phyloP scores from a whole-genome alignment of 225 moss, liverwort and hornwort species.

The Bryoerythrophyllum caledonicum region DNA sequence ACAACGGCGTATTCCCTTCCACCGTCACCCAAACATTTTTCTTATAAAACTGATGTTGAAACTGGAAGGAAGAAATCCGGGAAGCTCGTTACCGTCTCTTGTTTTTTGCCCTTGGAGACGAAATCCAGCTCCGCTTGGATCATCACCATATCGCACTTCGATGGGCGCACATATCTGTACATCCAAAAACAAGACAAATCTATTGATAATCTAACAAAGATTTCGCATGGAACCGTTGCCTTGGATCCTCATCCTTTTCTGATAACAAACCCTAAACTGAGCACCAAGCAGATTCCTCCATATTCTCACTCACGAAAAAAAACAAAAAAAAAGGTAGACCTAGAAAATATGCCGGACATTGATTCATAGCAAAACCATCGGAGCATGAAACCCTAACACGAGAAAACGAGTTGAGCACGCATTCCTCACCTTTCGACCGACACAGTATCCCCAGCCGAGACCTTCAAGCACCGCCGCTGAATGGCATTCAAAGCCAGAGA shows the following conservation, averaged over 20 bases:
- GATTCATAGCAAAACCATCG: no score
- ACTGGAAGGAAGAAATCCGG: not conserved
- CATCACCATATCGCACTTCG: conserved; percentile 56
- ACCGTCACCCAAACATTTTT: not conserved
- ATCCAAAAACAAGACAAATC: conserved; percentile 8
- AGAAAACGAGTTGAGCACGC: not conserved
- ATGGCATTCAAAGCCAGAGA: conserved; percentile 68
- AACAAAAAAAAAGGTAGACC: no score
- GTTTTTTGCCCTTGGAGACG: conserved; percentile 53
- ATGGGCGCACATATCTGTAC: conserved; percentile 61
- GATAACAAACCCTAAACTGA: no score
- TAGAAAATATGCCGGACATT: no score
- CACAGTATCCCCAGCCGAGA: conserved; percentile 62
- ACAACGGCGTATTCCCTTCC: not conserved
- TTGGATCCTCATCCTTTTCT: not conserved
- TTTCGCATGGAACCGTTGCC: not conserved
- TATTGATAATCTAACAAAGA: not conserved
- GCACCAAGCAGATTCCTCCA: no score
- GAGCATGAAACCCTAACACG: conserved; percentile 1
- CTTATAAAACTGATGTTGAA: not conserved
- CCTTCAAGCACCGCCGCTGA: conserved; percentile 74
- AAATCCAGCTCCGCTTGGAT: conserved; percentile 74
- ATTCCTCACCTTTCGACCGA: conserved; percentile 57
- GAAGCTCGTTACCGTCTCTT: conserved; percentile 47
- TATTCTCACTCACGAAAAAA: no score